Conservation (phyloP, 2,329 filamentous ascomycete species). For the Penicillium decumbens region DNA sequence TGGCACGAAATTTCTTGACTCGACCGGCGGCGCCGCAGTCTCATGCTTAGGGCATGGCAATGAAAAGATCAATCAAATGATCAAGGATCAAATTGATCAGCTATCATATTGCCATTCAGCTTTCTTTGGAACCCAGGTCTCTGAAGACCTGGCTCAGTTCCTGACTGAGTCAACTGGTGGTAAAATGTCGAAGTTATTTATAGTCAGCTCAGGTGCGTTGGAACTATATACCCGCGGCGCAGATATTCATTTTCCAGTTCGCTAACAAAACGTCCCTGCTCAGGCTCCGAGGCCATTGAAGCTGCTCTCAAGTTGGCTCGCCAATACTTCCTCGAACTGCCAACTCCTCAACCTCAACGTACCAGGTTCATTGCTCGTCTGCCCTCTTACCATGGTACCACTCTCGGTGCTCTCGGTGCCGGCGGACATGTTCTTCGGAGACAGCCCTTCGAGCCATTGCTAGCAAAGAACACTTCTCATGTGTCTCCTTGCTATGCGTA, state of each 20-base stretch:
- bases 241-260: too few species aligned
- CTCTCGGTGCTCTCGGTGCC: slow-evolving; percentile 61
- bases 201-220: slow-evolving; percentile 54
- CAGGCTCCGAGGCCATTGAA: slow-evolving; percentile 65
- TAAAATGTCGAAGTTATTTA: slow-evolving; percentile 52
- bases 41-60: slow-evolving; percentile 66
- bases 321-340: slow-evolving; percentile 61
- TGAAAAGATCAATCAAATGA: slow-evolving; percentile 55
- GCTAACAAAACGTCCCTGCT: background rate
- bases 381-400: slow-evolving; percentile 67
- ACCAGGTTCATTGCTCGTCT: slow-evolving; percentile 60
- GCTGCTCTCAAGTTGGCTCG: slow-evolving; percentile 62
- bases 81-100: slow-evolving; percentile 56
- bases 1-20: slow-evolving; percentile 64
- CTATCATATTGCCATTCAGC: slow-evolving; percentile 57
- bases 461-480: slow-evolving; percentile 53
- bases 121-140: slow-evolving; percentile 53
- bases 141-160: slow-evolving; percentile 50
- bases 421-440: slow-evolving; percentile 60
- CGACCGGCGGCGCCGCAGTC: slow-evolving; percentile 68
- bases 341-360: slow-evolving; percentile 50
- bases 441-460: slow-evolving; percentile 57
- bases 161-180: slow-evolving; percentile 51
- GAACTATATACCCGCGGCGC: background rate
- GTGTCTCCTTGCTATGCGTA: slow-evolving; percentile 67